Evolutionary conservation across 2,329 filamentous ascomycete genomes (phyloP), one percentile per base, ranked within the genome.

Genomic region (Calonectria hawksworthii): DNA sequence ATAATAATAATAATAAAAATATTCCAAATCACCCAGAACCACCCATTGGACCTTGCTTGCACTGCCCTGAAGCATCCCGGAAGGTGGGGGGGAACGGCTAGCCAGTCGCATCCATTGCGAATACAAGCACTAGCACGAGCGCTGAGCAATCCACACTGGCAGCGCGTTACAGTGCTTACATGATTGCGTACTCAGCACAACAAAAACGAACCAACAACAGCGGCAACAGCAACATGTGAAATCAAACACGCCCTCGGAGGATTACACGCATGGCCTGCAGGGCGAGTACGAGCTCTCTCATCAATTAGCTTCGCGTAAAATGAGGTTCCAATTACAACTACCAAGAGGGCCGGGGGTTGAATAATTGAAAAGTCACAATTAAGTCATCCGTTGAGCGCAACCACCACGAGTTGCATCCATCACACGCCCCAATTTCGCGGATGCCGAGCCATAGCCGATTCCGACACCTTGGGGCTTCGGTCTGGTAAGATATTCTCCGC

Each of bases 161-260:
- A 52, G 52, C 32, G 52, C n/a, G 44, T 59, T 68, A 72, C 64
- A 68, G 70, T 64, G 70, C 64, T 72, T 56, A 67, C 63, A 59
- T 67, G 69, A 32, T 67, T 68, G 64, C 63, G 70, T 56, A 51
- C 61, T 71, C 68, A 65, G 30, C 41, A 51, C 59, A 52, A 64
- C 13, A 30, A 56, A 56, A 26, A 44, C n/a, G 18, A 28, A 41
- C 30, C 47, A 56, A 23, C 59, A 51, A 44, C 41, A 44, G 10
- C 32, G 41, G 32, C 36, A 56, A 56, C 14, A 21, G 2, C 10
- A 28, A 30, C 56, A 63, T 63, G 56, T 63, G 56, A 63, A 63
- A 63, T 28, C n/a, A n/a, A 63, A 41, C 56, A 41, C 36, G n/a
- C 56, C 47, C 50, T 34, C 36, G 16, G 8, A 0, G 10, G 51